phyloP scores from a whole-genome alignment of 345 rosid genomes.

The Populus simonii region DNA sequence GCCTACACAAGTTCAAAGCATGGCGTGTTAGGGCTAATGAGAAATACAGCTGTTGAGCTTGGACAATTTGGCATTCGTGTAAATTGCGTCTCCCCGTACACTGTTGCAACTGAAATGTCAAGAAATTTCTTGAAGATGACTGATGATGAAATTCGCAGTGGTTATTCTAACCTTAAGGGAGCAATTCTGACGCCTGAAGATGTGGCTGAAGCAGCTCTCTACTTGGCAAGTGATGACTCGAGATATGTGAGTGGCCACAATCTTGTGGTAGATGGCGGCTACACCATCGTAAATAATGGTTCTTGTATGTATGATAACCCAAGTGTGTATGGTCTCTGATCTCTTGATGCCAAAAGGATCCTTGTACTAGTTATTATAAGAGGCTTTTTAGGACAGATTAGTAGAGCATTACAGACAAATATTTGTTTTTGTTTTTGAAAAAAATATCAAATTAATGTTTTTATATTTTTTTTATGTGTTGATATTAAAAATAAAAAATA shows the following conservation, averaged over 20 bases:
- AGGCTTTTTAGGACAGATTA: not conserved
- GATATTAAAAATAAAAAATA: no score
- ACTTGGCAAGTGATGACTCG: slow-evolving; percentile 7
- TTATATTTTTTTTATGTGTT: no score
- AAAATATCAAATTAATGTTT: no score
- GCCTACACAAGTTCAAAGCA: slow-evolving; percentile 9
- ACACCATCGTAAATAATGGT: not conserved
- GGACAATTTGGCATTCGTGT: slow-evolving; percentile 16
- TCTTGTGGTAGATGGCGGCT: slow-evolving; percentile 12
- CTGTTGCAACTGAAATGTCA: not conserved
- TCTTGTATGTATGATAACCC: not conserved
- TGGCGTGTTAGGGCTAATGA: slow-evolving; percentile 8
- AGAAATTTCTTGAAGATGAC: slow-evolving; percentile 3
- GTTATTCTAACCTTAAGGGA: slow-evolving; percentile 10
- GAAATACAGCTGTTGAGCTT: not conserved
- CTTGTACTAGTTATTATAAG: no score
- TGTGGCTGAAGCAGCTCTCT: slow-evolving; percentile 13
- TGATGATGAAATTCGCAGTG: not conserved
- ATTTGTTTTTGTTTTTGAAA: no score
- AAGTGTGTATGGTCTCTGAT: not conserved
- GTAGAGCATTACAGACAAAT: no score
- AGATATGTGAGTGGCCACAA: slow-evolving; percentile 12
- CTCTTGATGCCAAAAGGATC: not conserved
- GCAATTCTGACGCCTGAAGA: not conserved
- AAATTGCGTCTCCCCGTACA: slow-evolving; percentile 15